Conservation (phyloP, 2,329 filamentous ascomycete species). For the Penicillium digitatum region DNA sequence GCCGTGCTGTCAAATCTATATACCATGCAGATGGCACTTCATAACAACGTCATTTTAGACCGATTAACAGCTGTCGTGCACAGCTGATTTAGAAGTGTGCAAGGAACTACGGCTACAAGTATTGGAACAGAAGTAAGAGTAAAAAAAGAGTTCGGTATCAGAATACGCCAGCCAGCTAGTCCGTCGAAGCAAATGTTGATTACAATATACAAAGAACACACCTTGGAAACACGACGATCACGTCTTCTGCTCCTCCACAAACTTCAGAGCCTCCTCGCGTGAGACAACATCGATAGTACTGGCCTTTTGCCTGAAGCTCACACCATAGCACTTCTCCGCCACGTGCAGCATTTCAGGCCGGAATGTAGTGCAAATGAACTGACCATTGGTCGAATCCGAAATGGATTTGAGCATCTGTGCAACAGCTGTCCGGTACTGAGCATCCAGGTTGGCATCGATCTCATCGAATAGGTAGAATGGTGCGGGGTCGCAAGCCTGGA, state of each 20-base stretch:
- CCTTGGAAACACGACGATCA: constrained; percentile 15
- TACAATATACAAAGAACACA: constrained; percentile 12
- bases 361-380: constrained; percentile 99
- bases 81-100: background rate
- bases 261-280: constrained; percentile 81
- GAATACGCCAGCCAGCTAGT: constrained; percentile 13
- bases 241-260: constrained; percentile 78
- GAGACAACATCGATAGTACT: constrained; percentile 89
- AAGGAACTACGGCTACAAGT: background rate
- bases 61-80: background rate
- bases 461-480: constrained; percentile 99
- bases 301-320: constrained; percentile 86
- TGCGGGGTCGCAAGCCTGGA: constrained; percentile 93
- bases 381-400: constrained; percentile 56
- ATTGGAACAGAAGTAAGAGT: background rate
- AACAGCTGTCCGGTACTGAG: constrained; percentile 94
- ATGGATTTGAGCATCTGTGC: constrained; percentile 81
- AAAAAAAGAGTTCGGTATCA: constrained; percentile 19
- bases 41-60: background rate
- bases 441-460: constrained; percentile 96
- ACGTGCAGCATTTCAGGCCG: constrained; percentile 92
- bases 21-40: background rate
- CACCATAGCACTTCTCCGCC: constrained; percentile 96
- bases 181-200: constrained; percentile 10
- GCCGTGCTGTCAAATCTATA: background rate